Evolutionary conservation across 1,139 yeast species (phyloP).

Genomic region (Candida gigantensis): DNA sequence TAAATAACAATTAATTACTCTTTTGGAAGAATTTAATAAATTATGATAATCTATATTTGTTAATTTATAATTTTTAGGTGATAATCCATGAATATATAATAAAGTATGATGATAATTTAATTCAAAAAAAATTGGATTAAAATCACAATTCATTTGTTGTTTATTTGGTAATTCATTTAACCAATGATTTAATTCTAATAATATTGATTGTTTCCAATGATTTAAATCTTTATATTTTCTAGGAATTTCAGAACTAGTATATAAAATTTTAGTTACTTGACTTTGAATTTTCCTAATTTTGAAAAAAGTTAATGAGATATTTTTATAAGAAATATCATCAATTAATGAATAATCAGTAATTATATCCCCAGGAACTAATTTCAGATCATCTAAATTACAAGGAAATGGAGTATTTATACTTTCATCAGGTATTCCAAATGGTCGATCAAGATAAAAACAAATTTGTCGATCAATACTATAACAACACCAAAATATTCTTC

Average conservation of each 20-base stretch:
- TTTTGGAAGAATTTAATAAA: slow-evolving; percentile 66
- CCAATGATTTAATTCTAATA: slow-evolving; percentile 62
- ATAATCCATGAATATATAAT: slow-evolving; percentile 71
- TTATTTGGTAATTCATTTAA: slow-evolving; percentile 56
- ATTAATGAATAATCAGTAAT: slow-evolving; percentile 29
- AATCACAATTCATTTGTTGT: slow-evolving; percentile 70
- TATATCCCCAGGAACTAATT: slow-evolving; percentile 41
- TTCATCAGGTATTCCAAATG: slow-evolving; percentile 76
- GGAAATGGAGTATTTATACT: slow-evolving; percentile 68
- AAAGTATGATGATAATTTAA: slow-evolving; percentile 78
- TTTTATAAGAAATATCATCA: slow-evolving; percentile 57
- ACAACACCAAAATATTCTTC: slow-evolving; percentile 88
- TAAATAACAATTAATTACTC: slow-evolving; percentile 63
- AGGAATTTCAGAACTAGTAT: slow-evolving; percentile 72
- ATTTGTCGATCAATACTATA: slow-evolving; percentile 81
- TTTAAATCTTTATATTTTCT: slow-evolving; percentile 54
- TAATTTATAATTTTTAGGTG: slow-evolving; percentile 65
- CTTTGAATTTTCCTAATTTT: slow-evolving; percentile 73
- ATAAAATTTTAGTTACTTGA: slow-evolving; percentile 69
- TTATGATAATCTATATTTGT: slow-evolving; percentile 53
- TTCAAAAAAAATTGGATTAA: slow-evolving; percentile 66
- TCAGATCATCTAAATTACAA: slow-evolving; percentile 70
- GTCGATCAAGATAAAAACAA: slow-evolving; percentile 70
- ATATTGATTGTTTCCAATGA: slow-evolving; percentile 61
- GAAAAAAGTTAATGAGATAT: slow-evolving; percentile 65